Conservation (phyloP, 2,329 filamentous ascomycete genomes). For the Claviceps digitariae region DNA sequence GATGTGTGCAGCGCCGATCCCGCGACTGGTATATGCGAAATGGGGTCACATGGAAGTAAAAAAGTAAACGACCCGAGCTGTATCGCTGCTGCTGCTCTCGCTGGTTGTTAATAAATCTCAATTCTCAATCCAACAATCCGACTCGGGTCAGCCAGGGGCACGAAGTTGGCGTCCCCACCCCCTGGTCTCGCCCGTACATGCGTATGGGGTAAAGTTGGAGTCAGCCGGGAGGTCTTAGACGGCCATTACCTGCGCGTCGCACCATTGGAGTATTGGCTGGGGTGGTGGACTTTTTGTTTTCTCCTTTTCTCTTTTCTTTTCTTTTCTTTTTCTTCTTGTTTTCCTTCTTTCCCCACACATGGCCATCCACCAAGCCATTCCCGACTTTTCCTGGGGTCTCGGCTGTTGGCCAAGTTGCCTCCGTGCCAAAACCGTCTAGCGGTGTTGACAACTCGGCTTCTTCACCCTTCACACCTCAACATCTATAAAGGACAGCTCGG, state of each 20-base stretch:
- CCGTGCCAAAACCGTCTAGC: background rate
- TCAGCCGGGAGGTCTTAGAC: background rate
- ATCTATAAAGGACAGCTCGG: constrained; percentile 4
- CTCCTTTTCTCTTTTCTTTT: background rate
- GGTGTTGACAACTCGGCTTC: background rate
- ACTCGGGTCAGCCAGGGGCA: background rate
- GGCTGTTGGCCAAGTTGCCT: background rate
- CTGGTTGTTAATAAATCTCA: background rate
- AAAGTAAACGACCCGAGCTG: no score
- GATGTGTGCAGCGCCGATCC: background rate
- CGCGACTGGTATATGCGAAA: background rate
- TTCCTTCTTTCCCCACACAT: background rate
- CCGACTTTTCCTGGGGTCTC: background rate
- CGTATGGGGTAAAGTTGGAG: background rate
- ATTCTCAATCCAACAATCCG: background rate
- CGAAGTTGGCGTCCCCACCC: background rate
- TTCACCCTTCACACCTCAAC: background rate
- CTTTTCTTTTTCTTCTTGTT: background rate
- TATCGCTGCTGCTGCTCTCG: background rate
- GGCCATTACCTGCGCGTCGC: background rate
- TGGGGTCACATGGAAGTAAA: background rate
- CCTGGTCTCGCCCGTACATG: background rate
- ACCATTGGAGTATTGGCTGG: background rate
- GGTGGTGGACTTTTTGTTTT: background rate
- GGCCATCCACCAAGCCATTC: background rate